Evolutionary conservation across 495 filamentous ascomycete genomes (phyloP), one percentile per base, ranked within the genome.

Genomic region (Neurospora sp.): DNA sequence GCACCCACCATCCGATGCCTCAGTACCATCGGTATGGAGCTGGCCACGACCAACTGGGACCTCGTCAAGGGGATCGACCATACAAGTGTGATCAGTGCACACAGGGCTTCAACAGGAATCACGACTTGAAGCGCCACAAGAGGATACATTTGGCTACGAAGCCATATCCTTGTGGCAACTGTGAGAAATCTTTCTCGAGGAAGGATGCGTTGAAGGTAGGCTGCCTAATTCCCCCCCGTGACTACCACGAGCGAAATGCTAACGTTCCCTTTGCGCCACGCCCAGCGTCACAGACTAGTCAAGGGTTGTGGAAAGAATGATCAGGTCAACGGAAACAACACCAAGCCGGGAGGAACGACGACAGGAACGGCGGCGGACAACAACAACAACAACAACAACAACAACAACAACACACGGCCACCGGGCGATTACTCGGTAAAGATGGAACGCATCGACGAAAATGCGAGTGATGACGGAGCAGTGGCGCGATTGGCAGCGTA

Each of bases 131-230:
- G 80, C 88, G 96, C 61, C 96, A 99, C 76, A 97, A 97, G 80
- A 84, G 94, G 71, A 99, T 99, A 71, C 96, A 99, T 81, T 82
- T 98, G 68, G 92, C 94, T 0, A 92, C 98, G 68, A 99, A 99
- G 85, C 96, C 96, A 0, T 98, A 94, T 80, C 94, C 96, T 0
- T 99, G 96, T 78, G 87, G 81, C 12, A 90, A 93, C 76, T 99
- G 96, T 78, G 94, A 97, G 40, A 99, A 98, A 88, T 96, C 93
- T 81, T 99, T 99, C 76, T 97, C 93, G 22, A 84, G 96, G 48
- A 99, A 98, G 80, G 96, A 99, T 85, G 96, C 96, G 22, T 85
- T 99, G 16, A 99, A 99, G 92, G 96, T 98, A 70, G 73, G 83
- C 69, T 53, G 38, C 68, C 10, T 27, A 45, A 45, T 10, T 10